Percentiles rank a stretch among this genome's conserved stretches.
Conservation (phyloP, 2,329 filamentous ascomycete species). For the Colletotrichum melonis region DNA sequence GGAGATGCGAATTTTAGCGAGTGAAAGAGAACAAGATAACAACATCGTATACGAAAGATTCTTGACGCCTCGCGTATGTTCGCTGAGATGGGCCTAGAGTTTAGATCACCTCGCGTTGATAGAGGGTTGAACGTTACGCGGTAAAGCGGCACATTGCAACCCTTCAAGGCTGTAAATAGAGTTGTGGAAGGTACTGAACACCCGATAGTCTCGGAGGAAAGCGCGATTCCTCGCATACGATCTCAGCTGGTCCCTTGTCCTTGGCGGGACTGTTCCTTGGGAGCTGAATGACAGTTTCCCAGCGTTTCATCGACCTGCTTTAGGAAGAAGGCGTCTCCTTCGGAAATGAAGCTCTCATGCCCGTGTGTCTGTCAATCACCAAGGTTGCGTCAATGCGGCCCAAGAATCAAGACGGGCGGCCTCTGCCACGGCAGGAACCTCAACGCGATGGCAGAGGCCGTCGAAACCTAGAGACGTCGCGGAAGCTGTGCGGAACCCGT, state of each 20-base stretch:
- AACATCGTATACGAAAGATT: not conserved
- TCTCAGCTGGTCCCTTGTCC: not conserved
- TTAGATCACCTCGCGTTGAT: not conserved
- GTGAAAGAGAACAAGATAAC: not conserved
- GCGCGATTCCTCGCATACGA: not conserved
- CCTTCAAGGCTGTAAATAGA: conserved; percentile 9
- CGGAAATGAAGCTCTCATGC: conserved; percentile 28
- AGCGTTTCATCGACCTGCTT: conserved; percentile 23
- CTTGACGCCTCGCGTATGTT: not conserved
- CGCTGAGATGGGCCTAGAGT: not conserved
- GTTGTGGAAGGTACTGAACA: not conserved
- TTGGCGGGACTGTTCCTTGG: not conserved
- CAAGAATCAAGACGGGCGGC: not conserved
- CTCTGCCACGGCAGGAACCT: not conserved
- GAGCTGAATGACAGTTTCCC: conserved; percentile 17
- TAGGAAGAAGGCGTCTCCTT: conserved; percentile 17
- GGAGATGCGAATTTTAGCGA: not conserved
- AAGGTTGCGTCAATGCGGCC: conserved; percentile 18
- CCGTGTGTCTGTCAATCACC: not conserved
- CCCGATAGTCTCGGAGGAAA: not conserved
- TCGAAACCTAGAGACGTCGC: conserved; percentile 8
- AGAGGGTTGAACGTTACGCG: not conserved
- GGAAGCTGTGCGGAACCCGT: conserved; percentile 10
- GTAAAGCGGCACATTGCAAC: not conserved
- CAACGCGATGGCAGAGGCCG: not conserved